These are phyloP conservation scores for Epithemia pelagica DNA, from an alignment of 108 stramenopile genomes.

Conservation along the genomic window DNA sequence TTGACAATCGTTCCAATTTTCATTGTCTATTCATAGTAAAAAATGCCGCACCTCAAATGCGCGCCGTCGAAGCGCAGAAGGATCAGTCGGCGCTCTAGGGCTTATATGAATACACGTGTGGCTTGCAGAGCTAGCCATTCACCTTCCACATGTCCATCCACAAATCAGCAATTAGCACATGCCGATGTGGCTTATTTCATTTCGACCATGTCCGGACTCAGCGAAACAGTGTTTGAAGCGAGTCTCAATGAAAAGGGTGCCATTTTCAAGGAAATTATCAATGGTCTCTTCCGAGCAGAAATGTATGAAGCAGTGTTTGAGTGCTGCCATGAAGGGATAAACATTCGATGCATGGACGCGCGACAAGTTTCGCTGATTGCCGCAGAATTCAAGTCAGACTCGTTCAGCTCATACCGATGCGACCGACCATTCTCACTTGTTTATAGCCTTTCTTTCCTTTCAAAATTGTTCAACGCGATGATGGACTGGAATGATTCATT, in stretches of 20 bases:
- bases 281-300: constrained; percentile 94
- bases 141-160: too few species aligned
- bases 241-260: constrained; percentile 82
- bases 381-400: constrained; percentile 66
- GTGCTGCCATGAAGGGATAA: constrained; percentile 75
- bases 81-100: too few species aligned
- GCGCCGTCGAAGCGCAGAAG: too few species aligned
- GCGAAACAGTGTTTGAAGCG: constrained; percentile 98
- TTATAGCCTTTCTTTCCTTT: constrained; percentile 89
- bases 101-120: too few species aligned
- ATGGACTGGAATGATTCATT: constrained; percentile 92
- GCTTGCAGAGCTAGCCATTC: too few species aligned
- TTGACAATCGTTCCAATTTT: too few species aligned
- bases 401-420: constrained; percentile 95
- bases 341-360: constrained; percentile 99
- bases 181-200: too few species aligned
- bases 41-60: too few species aligned
- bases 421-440: constrained; percentile 90
- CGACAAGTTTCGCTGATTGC: constrained; percentile 95
- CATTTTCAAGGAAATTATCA: constrained; percentile 94
- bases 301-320: constrained; percentile 94
- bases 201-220: too few species aligned
- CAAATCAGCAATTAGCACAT: too few species aligned
- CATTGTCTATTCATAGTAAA: too few species aligned
- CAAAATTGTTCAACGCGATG: constrained; percentile 99